Evolutionary conservation across 352 stramenopile species (phyloP).

Genomic region (Bremia lactucae): DNA sequence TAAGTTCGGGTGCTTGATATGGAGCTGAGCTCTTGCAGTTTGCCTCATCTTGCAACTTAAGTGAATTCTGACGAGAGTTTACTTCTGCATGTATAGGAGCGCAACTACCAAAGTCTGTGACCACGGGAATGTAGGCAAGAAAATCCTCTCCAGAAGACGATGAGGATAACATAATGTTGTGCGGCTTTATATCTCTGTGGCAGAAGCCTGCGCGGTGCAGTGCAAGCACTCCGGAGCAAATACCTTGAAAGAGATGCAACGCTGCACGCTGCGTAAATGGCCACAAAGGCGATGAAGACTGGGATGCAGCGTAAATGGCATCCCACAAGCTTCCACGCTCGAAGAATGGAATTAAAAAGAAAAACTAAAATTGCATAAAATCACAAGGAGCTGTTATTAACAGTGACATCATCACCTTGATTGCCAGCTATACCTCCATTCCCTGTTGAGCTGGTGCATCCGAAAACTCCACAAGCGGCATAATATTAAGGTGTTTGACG

Average conservation of each 20-base stretch:
- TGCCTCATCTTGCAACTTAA: slow-evolving; percentile 71
- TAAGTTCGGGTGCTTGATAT: slow-evolving; percentile 78
- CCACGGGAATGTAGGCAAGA: slow-evolving; percentile 63
- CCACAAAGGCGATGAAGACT: slow-evolving; percentile 70
- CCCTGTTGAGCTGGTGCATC: slow-evolving; percentile 53
- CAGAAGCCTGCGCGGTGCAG: slow-evolving; percentile 73
- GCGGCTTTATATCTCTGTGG: slow-evolving; percentile 78
- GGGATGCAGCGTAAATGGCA: slow-evolving; percentile 42
- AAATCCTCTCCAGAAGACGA: slow-evolving; percentile 50
- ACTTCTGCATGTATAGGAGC: slow-evolving; percentile 60
- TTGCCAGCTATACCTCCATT: slow-evolving; percentile 40
- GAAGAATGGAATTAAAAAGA: slow-evolving; percentile 81
- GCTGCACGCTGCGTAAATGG: slow-evolving; percentile 76
- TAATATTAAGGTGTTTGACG: slow-evolving; percentile 74
- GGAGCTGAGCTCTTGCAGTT: slow-evolving; percentile 74
- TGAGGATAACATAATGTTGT: slow-evolving; percentile 73
- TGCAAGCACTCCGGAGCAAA: slow-evolving; percentile 64
- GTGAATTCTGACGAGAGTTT: slow-evolving; percentile 50
- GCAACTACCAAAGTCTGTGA: slow-evolving; percentile 83
- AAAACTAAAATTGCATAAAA: slow-evolving; percentile 32
- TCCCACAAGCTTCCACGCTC: slow-evolving; percentile 77
- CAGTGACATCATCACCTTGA: neutral
- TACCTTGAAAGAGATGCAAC: slow-evolving; percentile 75
- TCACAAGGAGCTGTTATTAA: no score
- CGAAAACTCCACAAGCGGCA: slow-evolving; percentile 70